Conservation (phyloP, 2,329 filamentous ascomycete genomes). For the Westerdykella ornata region DNA sequence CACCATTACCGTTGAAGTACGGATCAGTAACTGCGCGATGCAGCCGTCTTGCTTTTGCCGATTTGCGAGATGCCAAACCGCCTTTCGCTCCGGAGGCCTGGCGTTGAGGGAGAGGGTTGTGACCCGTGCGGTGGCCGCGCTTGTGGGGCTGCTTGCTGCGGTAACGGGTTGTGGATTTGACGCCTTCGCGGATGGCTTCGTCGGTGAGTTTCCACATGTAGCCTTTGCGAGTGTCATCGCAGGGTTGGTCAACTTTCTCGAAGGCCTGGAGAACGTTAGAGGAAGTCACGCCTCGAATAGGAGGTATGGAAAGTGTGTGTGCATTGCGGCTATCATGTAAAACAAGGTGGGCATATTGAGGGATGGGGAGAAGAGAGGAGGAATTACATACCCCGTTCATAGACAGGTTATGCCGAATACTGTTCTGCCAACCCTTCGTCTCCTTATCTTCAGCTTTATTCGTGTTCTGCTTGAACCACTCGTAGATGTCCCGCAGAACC, state of each 20-base stretch:
- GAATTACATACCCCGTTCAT: conserved; percentile 73
- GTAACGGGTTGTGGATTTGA: conserved; percentile 72
- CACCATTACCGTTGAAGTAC: no score
- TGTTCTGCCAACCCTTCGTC: conserved; percentile 79
- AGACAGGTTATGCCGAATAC: conserved; percentile 88
- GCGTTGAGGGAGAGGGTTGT: conserved; percentile 32
- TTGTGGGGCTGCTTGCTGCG: conserved; percentile 43
- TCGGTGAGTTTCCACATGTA: conserved; percentile 71
- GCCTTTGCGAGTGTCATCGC: conserved; percentile 56
- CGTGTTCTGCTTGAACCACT: conserved; percentile 81
- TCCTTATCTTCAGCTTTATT: conserved; percentile 59
- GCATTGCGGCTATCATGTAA: no score
- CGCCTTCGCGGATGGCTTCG: conserved; percentile 62
- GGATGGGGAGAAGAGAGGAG: conserved; percentile 1
- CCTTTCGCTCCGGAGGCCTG: conserved; percentile 43
- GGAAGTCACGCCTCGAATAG: conserved; percentile 21
- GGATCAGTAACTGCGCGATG: no score
- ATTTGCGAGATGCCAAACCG: conserved; percentile 38
- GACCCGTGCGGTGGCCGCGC: conserved; percentile 25
- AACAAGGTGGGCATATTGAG: conserved; percentile 7
- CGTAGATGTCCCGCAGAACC: conserved; percentile 79
- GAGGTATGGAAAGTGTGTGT: no score
- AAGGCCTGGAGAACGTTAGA: conserved; percentile 44
- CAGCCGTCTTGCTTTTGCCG: conserved; percentile 7
- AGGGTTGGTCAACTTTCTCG: conserved; percentile 45